Evolutionary conservation across 2,329 filamentous ascomycete species (phyloP).

Genomic region (Penicillium expansum): DNA sequence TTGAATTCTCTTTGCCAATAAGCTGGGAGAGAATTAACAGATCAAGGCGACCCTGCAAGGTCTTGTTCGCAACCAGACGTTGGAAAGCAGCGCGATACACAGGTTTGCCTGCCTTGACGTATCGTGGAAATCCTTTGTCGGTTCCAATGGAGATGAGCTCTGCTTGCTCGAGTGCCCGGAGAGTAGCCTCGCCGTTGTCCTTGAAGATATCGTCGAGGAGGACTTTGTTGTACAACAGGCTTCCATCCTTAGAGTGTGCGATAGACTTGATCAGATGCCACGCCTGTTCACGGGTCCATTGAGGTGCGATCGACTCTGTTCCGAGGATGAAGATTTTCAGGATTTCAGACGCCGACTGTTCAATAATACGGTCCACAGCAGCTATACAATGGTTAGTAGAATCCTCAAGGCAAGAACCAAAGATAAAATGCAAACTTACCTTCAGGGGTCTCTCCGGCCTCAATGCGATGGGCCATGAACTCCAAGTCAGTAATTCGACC

Average conservation of each 20-base stretch:
- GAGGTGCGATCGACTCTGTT: constrained; percentile 55
- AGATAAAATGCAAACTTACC: constrained; percentile 32
- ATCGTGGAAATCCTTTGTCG: constrained; percentile 71
- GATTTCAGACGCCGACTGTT: constrained; percentile 84
- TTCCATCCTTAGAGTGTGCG: constrained; percentile 56
- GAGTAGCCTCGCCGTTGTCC: constrained; percentile 67
- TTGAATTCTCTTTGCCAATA: constrained; percentile 68
- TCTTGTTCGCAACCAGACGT: constrained; percentile 66
- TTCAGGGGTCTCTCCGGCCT: constrained; percentile 77
- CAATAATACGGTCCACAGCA: constrained; percentile 83
- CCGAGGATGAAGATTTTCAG: constrained; percentile 84
- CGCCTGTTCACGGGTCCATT: constrained; percentile 81
- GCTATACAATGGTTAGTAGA: constrained; percentile 41
- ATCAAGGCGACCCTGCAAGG: constrained; percentile 71
- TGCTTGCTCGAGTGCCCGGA: constrained; percentile 77
- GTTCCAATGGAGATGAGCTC: constrained; percentile 79
- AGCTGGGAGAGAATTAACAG: constrained; percentile 67
- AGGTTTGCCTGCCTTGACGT: constrained; percentile 76
- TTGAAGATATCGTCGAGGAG: constrained; percentile 74
- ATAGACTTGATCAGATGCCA: constrained; percentile 85
- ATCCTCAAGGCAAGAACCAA: too few species aligned
- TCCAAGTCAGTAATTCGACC: constrained; percentile 95
- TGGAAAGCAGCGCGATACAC: constrained; percentile 83
- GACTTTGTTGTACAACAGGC: constrained; percentile 80
- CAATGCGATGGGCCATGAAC: constrained; percentile 85